Evolutionary conservation across 2,329 filamentous ascomycete species (phyloP).

Genomic region (Myriosclerotinia scirpicola): DNA sequence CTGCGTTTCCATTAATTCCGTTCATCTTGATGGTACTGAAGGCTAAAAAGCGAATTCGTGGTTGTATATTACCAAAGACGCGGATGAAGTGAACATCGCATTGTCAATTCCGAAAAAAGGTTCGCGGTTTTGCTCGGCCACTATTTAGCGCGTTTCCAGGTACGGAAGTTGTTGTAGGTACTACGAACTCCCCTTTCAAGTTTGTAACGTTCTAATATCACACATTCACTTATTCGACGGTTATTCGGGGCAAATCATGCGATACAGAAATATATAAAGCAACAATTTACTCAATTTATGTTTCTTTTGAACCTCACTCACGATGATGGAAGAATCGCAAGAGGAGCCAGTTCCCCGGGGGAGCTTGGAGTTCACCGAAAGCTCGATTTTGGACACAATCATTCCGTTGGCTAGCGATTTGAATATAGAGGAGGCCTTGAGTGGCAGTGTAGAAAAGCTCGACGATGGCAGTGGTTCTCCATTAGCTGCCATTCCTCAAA

Average conservation of each 20-base stretch:
- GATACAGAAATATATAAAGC: slow-evolving; percentile 5
- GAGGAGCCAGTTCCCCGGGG: slow-evolving; percentile 41
- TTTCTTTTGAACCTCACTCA: slow-evolving; percentile 17
- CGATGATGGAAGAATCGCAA: slow-evolving; percentile 36
- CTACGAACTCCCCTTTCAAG: neutral
- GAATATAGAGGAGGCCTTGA: slow-evolving; percentile 53
- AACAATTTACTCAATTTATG: neutral
- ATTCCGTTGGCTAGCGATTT: slow-evolving; percentile 58
- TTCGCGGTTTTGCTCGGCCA: slow-evolving; percentile 21
- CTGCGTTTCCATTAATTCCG: slow-evolving; percentile 39
- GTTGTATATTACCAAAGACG: slow-evolving; percentile 8
- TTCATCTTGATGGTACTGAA: slow-evolving; percentile 30
- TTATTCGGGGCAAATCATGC: neutral
- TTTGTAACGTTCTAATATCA: slow-evolving; percentile 5
- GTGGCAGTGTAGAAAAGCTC: slow-evolving; percentile 44
- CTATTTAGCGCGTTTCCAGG: slow-evolving; percentile 20
- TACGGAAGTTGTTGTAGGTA: neutral
- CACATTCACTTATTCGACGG: neutral
- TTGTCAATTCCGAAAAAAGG: slow-evolving; percentile 16
- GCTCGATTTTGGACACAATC: slow-evolving; percentile 60
- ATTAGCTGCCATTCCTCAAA: slow-evolving; percentile 58
- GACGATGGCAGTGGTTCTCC: slow-evolving; percentile 43
- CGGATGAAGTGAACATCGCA: slow-evolving; percentile 7
- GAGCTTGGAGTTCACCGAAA: slow-evolving; percentile 53
- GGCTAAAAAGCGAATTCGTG: slow-evolving; percentile 16